A percentile compares a stretch with the other conserved stretches of the same genome.
Conservation (phyloP, 1,139 yeast genomes). For the Debaryomyces nepalensis region DNA sequence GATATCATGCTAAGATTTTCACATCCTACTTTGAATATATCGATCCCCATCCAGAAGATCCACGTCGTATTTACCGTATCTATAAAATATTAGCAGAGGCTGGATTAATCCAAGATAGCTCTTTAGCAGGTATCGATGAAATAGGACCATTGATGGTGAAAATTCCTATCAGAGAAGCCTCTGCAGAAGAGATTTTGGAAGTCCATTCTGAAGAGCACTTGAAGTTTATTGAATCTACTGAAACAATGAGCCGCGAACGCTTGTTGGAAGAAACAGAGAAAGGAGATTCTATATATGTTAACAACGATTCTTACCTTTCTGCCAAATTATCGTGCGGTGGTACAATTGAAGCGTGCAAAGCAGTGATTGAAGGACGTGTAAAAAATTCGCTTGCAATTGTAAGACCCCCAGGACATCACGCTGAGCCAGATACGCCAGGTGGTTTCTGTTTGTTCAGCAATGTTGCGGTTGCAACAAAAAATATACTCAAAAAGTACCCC, state of each 20-base stretch:
- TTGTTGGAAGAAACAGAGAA: slow-evolving; percentile 82
- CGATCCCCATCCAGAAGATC: slow-evolving; percentile 99
- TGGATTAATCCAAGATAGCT: slow-evolving; percentile 82
- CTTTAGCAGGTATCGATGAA: slow-evolving; percentile 77
- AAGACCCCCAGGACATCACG: slow-evolving; percentile 99
- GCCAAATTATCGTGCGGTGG: slow-evolving; percentile 97
- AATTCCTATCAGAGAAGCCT: slow-evolving; percentile 89
- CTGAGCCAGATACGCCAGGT: slow-evolving; percentile 96
- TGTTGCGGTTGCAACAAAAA: slow-evolving; percentile 96
- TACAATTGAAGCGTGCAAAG: slow-evolving; percentile 92
- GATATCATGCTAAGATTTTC: slow-evolving; percentile 94
- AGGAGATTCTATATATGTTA: slow-evolving; percentile 94
- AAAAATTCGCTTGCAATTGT: slow-evolving; percentile 94
- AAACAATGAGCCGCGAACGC: slow-evolving; percentile 76
- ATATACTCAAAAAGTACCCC: slow-evolving; percentile 79
- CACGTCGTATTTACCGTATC: slow-evolving; percentile 91
- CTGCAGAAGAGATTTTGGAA: slow-evolving; percentile 79
- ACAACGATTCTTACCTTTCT: slow-evolving; percentile 84
- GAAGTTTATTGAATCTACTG: slow-evolving; percentile 74
- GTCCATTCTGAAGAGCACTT: slow-evolving; percentile 88
- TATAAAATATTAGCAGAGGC: slow-evolving; percentile 94
- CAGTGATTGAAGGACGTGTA: slow-evolving; percentile 91
- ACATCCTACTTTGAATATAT: slow-evolving; percentile 92
- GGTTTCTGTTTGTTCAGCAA: slow-evolving; percentile 96
- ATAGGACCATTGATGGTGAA: slow-evolving; percentile 89